phyloP scores from a whole-genome alignment of 345 rosid genomes.

The Adansonia digitata region DNA sequence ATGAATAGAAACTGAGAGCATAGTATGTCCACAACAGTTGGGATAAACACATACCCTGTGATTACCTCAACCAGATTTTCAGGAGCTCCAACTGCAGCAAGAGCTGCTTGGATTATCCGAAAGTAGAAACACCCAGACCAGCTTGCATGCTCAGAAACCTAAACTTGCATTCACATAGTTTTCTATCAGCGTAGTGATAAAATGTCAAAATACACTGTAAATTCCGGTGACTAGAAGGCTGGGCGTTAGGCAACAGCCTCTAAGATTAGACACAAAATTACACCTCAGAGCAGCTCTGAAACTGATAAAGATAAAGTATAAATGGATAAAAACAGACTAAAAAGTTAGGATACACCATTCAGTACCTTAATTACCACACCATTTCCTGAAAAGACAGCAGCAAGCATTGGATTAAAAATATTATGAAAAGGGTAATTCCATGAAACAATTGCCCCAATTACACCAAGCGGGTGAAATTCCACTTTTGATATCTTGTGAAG shows the following conservation, averaged over 20 bases:
- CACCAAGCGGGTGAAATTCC: constrained; percentile 93
- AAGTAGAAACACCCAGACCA: constrained; percentile 96
- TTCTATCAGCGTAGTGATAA: constrained; percentile 14
- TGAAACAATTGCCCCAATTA: constrained; percentile 93
- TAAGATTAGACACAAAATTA: background rate
- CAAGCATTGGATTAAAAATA: constrained; percentile 95
- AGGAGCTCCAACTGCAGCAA: constrained; percentile 96
- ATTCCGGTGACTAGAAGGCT: constrained; percentile 5
- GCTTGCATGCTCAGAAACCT: constrained; percentile 95
- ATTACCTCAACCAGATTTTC: constrained; percentile 90
- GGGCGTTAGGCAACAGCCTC: background rate
- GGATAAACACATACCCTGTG: constrained; percentile 61
- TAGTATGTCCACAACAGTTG: constrained; percentile 1
- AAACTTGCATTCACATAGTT: constrained; percentile 21
- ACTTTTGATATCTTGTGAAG: constrained; percentile 84
- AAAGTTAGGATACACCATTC: background rate
- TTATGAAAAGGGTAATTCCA: constrained; percentile 99
- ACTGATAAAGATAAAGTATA: background rate
- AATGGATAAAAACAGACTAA: background rate
- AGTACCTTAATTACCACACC: constrained; percentile 84
- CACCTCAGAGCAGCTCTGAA: background rate
- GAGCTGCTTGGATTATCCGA: constrained; percentile 90
- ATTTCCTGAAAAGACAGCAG: constrained; percentile 95
- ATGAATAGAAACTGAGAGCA: constrained; percentile 5
- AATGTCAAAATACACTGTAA: constrained; percentile 11